Evolutionary conservation across 306 rosid species (phyloP), one percentile per base, ranked within the genome.

Genomic region (Vigna unguiculata): DNA sequence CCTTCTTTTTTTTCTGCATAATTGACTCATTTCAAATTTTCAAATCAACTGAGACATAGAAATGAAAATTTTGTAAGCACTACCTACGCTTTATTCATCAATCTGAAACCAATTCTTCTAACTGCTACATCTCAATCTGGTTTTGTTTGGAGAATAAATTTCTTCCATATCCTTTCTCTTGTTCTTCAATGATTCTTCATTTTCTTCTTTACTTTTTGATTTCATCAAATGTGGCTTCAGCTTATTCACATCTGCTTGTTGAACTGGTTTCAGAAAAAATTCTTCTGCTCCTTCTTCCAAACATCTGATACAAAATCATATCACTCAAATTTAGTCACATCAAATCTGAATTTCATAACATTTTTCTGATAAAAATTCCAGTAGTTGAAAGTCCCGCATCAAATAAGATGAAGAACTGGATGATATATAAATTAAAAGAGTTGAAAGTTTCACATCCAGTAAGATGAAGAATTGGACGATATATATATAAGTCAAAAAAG

Each of bases 211-310:
- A 4, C 68, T 71, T 82, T 45, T 84, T 74, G 87, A 78, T 86
- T 83, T 93, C 83, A 87, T 65, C 57, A 93, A 78, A 87, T 87
- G 89, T 32, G 98, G 96, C 68, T 77, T 90, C 32, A 94, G 90
- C 85, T 90, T 94, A 78, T 78, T 84, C 28, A 94, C 91, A 83
- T 94, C 96, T 41, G 93, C 82, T 68, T 78, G 82, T 45, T 87
- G 90, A 78, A 94, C 97, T 75, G 97, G 98, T 80, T 94, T 94
- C 72, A 91, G 70, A 53, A 94, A 82, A 81, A 94, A 94, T 65
- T 94, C 96, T 80, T 91, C 90, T 67, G 98, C 97, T 17, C 98
- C 98, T 63, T 91, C 97, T 85, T 91, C 91, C 83, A 94, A 84
- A 81, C 97, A 94, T 85, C 98, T 91, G 87, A 67, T 77, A 45